Evolutionary conservation across 192 early-diverging fungal species (phyloP), one percentile per base, ranked within the genome.

Genomic region (Linnemannia exigua): DNA sequence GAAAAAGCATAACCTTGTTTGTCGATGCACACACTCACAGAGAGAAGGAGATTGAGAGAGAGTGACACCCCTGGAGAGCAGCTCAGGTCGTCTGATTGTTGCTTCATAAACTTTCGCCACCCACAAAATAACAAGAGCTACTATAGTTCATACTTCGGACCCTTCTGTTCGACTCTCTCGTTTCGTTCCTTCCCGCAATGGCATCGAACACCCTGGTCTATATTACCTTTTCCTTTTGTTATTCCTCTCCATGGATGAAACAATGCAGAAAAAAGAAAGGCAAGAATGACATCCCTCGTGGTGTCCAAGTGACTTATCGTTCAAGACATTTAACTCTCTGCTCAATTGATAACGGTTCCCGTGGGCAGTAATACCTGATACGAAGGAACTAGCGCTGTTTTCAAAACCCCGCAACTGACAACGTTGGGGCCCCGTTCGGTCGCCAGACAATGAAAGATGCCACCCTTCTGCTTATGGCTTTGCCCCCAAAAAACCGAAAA

Each of bases 1-100:
- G 50, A 54, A 54, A n/a, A n/a, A n/a, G 22, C 52, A 54, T 54
- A 54, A 54, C 52, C 52, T 54, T 54, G 52, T 54, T 54, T 54
- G 52, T 54, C 52, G 22, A 54, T 54, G 52, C 17, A 16, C n/a
- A n/a, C 52, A 9, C 5, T 22, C 16, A 16, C 16, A 20, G 7
- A 25, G 22, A n/a, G 16, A 54, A n/a, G n/a, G n/a, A n/a, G n/a
- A n/a, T n/a, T n/a, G n/a, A n/a, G n/a, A n/a, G n/a, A n/a, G n/a
- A n/a, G n/a, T n/a, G 51, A n/a, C 51, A 54, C 51, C 52, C 25
- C 22, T 54, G n/a, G 52, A 54, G 52, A 54, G 52, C 52, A 54
- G 22, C 52, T 0, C 22, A 25, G 22, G 52, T 54, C 52, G n/a
- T 54, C 52, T 54, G 52, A 54, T 54, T 51, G 22, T 54, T 54